These are phyloP conservation scores for Fusarium sp. DNA, from an alignment of 2,329 filamentous ascomycete genomes.

Conservation along the genomic window DNA sequence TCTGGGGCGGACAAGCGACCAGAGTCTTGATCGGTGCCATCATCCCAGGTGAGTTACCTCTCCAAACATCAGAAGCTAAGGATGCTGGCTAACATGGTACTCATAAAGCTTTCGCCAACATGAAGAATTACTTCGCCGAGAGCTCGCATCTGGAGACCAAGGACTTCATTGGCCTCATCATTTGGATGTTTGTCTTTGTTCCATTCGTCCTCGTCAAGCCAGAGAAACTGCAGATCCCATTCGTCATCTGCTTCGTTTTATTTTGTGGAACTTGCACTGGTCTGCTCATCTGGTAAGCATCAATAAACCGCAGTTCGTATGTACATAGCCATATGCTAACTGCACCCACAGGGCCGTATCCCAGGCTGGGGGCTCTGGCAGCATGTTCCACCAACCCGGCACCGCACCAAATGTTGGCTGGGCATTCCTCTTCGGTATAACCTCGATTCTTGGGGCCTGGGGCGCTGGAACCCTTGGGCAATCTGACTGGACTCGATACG, in stretches of 20 bases:
- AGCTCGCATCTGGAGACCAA: slow-evolving; percentile 42
- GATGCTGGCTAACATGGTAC: not conserved
- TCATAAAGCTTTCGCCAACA: slow-evolving; percentile 33
- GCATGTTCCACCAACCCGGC: slow-evolving; percentile 36
- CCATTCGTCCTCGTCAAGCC: slow-evolving; percentile 37
- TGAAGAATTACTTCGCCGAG: slow-evolving; percentile 39
- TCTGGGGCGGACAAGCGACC: slow-evolving; percentile 46
- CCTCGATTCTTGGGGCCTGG: slow-evolving; percentile 44
- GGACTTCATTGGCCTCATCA: slow-evolving; percentile 42
- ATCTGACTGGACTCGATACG: slow-evolving; percentile 46
- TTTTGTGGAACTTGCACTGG: slow-evolving; percentile 39
- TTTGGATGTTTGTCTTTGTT: slow-evolving; percentile 41
- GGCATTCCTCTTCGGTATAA: slow-evolving; percentile 48
- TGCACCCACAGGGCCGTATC: slow-evolving; percentile 28
- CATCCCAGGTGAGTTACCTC: slow-evolving; percentile 35
- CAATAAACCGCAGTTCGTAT: not conserved
- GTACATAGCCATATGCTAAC: not conserved
- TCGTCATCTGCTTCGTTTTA: slow-evolving; percentile 41
- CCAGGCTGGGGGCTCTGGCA: slow-evolving; percentile 33
- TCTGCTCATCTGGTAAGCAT: slow-evolving; percentile 30
- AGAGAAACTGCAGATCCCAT: slow-evolving; percentile 42
- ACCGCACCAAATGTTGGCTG: slow-evolving; percentile 40
- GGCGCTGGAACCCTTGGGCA: slow-evolving; percentile 43
- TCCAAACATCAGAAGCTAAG: not conserved
- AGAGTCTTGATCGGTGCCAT: slow-evolving; percentile 44